Evolutionary conservation across 208 protist genomes (phyloP).

Genomic region (Trypanosoma mega): DNA sequence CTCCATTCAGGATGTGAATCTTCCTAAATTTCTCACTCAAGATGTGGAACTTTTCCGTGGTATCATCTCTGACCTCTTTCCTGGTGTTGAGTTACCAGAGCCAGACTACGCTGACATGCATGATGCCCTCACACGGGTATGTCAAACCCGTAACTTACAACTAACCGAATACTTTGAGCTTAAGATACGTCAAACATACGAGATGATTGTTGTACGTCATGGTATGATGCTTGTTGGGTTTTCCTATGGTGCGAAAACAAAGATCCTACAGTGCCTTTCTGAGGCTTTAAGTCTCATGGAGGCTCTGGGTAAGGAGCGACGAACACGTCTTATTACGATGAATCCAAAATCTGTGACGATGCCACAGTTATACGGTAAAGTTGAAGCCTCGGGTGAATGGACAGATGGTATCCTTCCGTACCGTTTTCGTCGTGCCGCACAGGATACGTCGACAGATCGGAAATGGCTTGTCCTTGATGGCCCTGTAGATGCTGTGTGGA

Average conservation of each 20-base stretch:
- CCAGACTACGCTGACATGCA: conserved; percentile 91
- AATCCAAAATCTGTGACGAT: conserved; percentile 97
- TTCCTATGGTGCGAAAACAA: conserved; percentile 93
- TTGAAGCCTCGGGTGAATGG: conserved; percentile 96
- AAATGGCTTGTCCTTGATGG: conserved; percentile 97
- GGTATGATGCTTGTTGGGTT: conserved; percentile 98
- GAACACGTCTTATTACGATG: conserved; percentile 87
- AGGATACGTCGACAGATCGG: conserved; percentile 81
- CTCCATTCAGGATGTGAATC: conserved; percentile 94
- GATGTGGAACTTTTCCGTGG: conserved; percentile 96
- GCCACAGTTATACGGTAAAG: conserved; percentile 95
- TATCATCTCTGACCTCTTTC: conserved; percentile 96
- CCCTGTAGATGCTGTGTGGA: conserved; percentile 99
- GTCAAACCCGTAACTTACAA: conserved; percentile 75
- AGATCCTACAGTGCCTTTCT: conserved; percentile 83
- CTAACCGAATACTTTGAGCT: conserved; percentile 89
- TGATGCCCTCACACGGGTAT: conserved; percentile 62
- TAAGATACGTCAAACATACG: conserved; percentile 93
- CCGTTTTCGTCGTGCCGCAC: conserved; percentile 87
- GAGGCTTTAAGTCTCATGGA: conserved; percentile 84
- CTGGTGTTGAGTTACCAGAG: conserved; percentile 79
- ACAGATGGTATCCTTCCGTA: conserved; percentile 96
- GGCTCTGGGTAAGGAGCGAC: conserved; percentile 61
- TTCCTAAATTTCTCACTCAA: conserved; percentile 95
- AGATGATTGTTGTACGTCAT: conserved; percentile 97